Evolutionary conservation across 2,329 filamentous ascomycete species (phyloP).

Genomic region (Sporothrix schenckii): DNA sequence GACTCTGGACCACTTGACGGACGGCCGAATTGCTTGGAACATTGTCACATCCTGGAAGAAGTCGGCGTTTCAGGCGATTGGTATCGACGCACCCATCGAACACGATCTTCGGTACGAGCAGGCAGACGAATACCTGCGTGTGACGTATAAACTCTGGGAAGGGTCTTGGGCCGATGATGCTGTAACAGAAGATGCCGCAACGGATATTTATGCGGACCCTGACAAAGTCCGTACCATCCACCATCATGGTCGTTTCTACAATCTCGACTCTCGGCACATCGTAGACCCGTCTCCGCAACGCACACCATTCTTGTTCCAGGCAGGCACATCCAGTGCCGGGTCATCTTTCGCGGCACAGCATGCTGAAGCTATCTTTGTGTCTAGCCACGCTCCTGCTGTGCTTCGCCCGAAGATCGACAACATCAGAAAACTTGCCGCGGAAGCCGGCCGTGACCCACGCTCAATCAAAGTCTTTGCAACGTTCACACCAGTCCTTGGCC

Average conservation of each 20-base stretch:
- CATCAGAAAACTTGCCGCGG: slow-evolving; percentile 32
- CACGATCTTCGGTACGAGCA: slow-evolving; percentile 38
- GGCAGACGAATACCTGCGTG: slow-evolving; percentile 37
- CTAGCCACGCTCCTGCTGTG: not conserved
- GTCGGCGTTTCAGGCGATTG: slow-evolving; percentile 34
- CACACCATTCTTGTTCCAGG: slow-evolving; percentile 39
- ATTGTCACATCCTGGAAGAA: slow-evolving; percentile 37
- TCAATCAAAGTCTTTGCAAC: slow-evolving; percentile 36
- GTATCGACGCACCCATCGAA: slow-evolving; percentile 32
- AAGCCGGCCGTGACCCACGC: slow-evolving; percentile 33
- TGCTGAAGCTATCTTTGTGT: slow-evolving; percentile 35
- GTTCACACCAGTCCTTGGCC: slow-evolving; percentile 35
- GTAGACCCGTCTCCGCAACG: slow-evolving; percentile 34
- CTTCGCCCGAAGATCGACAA: slow-evolving; percentile 28
- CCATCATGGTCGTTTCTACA: slow-evolving; percentile 29
- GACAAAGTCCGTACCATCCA: slow-evolving; percentile 33
- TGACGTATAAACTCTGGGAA: slow-evolving; percentile 37
- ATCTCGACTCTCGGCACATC: slow-evolving; percentile 27
- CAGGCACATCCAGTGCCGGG: slow-evolving; percentile 37
- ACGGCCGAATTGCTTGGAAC: slow-evolving; percentile 37
- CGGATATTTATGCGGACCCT: slow-evolving; percentile 30
- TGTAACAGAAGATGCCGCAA: slow-evolving; percentile 20
- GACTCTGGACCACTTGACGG: slow-evolving; percentile 35
- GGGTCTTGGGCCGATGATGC: slow-evolving; percentile 35
- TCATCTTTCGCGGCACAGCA: slow-evolving; percentile 37